Evolutionary conservation across 371 early-diverging fungal genomes (phyloP).

Genomic region (Mortierella sp.): DNA sequence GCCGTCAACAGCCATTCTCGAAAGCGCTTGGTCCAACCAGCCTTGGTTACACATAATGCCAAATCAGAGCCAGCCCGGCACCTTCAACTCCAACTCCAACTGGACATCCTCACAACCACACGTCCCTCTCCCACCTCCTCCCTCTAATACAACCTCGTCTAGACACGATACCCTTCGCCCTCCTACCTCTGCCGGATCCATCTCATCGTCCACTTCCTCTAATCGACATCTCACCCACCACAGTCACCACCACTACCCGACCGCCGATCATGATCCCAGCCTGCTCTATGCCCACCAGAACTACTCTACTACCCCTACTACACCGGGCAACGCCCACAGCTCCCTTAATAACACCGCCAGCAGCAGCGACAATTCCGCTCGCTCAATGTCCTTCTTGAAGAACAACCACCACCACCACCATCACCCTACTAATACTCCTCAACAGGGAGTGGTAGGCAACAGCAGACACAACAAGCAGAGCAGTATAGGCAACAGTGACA

Average conservation of each 20-base stretch:
- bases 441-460: conserved; percentile 1
- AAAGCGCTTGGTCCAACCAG: conserved; percentile 11
- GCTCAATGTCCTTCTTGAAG: conserved; percentile 22
- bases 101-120: conserved; percentile 16
- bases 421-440: conserved; percentile 9
- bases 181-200: conserved; percentile 11
- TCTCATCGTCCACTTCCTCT: conserved; percentile 20
- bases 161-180: conserved; percentile 17
- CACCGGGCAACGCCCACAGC: not conserved
- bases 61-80: conserved; percentile 26
- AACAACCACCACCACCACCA: conserved; percentile 11
- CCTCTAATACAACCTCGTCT: not conserved
- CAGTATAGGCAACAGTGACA: conserved; percentile 12
- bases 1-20: not conserved
- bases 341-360: not conserved
- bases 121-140: conserved; percentile 10
- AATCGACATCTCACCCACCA: conserved; percentile 1
- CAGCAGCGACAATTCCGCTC: not conserved
- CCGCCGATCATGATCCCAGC: conserved; percentile 13
- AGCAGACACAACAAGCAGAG: conserved; percentile 29
- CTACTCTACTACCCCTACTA: not conserved
- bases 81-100: conserved; percentile 10
- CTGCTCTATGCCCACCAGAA: conserved; percentile 18
- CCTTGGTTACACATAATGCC: conserved; percentile 35
- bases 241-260: not conserved